Evolutionary conservation across 1,284 basidiomycete species (phyloP), one percentile per base, ranked within the genome.

Genomic region (Austroboletus niveus): DNA sequence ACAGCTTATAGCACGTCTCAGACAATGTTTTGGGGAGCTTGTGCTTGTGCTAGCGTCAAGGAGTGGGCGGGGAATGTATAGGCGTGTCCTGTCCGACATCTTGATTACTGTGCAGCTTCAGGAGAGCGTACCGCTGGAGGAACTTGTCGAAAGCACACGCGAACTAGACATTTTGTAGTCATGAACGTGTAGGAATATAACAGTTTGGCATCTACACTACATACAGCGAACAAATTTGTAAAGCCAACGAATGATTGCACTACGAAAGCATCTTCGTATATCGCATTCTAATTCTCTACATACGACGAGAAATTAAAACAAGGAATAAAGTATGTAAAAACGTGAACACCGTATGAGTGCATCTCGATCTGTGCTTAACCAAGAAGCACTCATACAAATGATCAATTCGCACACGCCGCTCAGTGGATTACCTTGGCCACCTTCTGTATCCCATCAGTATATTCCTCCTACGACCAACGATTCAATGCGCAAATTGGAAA

Each of bases 401-500:
- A 29, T 29, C 29, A 29, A 29, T 9, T 29, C 29, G 29, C 29
- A 29, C 29, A 35, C 34, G 12, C 8, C 29, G 29, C 29, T 29
- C 29, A 29, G 8, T 8, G 8, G 6, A 5, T 29, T 29, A 8
- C 29, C 29, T 7, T 29, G 29, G 6, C 5, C 29, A 29, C 7
- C 29, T 29, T 24, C 22, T 24, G 2, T 24, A 24, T 24, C 22
- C 22, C 29, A 29, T 9, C 29, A 29, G 12, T 35, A n/a, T 12
- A n/a, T 35, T 5, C 17, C 2, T 20, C 9, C 34, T 39, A 20
- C 9, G 11, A 2, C 38, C 17, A 5, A 39, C 34, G 34, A 14
- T 22, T 60, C 53, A 72, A 52, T 72, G 67, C 4, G 70, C 69
- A 43, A 73, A 73, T 24, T 70, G 56, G 56, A 73, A 72, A 50